Evolutionary conservation across 805 yeast genomes (phyloP).

Genomic region (Cyberlindnera suaveolens): DNA sequence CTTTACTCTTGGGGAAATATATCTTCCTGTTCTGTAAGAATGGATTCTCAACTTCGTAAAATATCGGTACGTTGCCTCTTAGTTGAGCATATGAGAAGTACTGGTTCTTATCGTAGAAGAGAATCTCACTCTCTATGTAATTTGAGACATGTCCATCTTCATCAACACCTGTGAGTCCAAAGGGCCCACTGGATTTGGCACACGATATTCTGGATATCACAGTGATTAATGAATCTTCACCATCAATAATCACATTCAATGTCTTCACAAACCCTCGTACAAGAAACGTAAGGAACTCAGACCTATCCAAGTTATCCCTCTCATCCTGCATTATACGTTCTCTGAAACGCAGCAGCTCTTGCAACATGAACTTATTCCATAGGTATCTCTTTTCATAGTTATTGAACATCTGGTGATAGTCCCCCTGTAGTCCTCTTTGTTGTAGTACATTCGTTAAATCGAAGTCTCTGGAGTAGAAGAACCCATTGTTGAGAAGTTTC

Average conservation of each 20-base stretch:
- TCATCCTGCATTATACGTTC: conserved; percentile 57
- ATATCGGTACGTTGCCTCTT: conserved; percentile 88
- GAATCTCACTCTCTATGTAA: conserved; percentile 83
- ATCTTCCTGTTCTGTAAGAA: conserved; percentile 72
- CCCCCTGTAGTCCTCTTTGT: conserved; percentile 47
- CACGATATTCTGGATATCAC: conserved; percentile 86
- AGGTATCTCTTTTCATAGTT: conserved; percentile 71
- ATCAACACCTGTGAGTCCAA: conserved; percentile 82
- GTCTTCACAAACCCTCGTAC: conserved; percentile 93
- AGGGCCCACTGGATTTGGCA: conserved; percentile 82
- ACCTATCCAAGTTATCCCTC: conserved; percentile 53
- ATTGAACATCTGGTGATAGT: conserved; percentile 30
- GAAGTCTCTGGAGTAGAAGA: conserved; percentile 84
- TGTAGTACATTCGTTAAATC: conserved; percentile 82
- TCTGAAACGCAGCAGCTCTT: conserved; percentile 68
- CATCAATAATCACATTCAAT: conserved; percentile 23
- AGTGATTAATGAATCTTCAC: conserved; percentile 43
- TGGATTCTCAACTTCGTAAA: conserved; percentile 81
- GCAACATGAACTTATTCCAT: conserved; percentile 88
- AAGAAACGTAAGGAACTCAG: conserved; percentile 71
- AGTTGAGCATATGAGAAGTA: conserved; percentile 75
- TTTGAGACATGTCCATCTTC: conserved; percentile 91
- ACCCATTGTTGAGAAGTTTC: conserved; percentile 75
- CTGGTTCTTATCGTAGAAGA: conserved; percentile 44
- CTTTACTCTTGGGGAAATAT: conserved; percentile 67